Percentiles rank a stretch among this genome's conserved stretches.
Evolutionary conservation across 805 yeast genomes (phyloP).

Genomic region (Sugiyamaella marilandica): DNA sequence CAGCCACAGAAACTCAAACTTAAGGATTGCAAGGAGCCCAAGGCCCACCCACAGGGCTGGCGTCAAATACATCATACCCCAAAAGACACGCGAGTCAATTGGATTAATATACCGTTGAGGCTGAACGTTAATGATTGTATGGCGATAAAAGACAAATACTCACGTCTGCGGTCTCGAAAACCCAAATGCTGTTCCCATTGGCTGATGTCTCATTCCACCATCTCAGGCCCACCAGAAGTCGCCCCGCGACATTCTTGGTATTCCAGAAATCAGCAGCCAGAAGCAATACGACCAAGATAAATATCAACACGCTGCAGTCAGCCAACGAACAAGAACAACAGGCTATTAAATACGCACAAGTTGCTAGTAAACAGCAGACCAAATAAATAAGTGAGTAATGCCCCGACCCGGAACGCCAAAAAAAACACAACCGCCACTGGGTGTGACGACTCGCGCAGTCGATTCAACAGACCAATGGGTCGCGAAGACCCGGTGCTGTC

Average conservation of each 20-base stretch:
- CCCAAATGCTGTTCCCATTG: constrained; percentile 72
- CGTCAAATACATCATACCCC: constrained; percentile 70
- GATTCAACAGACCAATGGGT: constrained; percentile 37
- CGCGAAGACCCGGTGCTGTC: constrained; percentile 1
- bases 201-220: constrained; percentile 93
- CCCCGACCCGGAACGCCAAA: constrained; percentile 55
- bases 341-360: constrained; percentile 34
- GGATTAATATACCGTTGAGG: constrained; percentile 67
- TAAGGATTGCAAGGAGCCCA: constrained; percentile 72
- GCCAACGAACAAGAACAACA: not conserved
- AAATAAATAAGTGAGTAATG: constrained; percentile 61
- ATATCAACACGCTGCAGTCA: constrained; percentile 52
- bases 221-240: constrained; percentile 77
- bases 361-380: constrained; percentile 64
- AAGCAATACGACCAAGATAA: constrained; percentile 69
- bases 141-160: constrained; percentile 12
- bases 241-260: constrained; percentile 84
- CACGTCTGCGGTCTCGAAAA: constrained; percentile 75
- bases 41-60: constrained; percentile 74
- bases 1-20: constrained; percentile 60
- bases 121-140: constrained; percentile 16
- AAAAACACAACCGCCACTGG: constrained; percentile 71
- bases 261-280: constrained; percentile 92
- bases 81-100: constrained; percentile 83
- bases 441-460: constrained; percentile 67